Base-by-base conservation (phyloP, 2,329 filamentous ascomycete species). In the Canariomyces notabilis region DNA sequence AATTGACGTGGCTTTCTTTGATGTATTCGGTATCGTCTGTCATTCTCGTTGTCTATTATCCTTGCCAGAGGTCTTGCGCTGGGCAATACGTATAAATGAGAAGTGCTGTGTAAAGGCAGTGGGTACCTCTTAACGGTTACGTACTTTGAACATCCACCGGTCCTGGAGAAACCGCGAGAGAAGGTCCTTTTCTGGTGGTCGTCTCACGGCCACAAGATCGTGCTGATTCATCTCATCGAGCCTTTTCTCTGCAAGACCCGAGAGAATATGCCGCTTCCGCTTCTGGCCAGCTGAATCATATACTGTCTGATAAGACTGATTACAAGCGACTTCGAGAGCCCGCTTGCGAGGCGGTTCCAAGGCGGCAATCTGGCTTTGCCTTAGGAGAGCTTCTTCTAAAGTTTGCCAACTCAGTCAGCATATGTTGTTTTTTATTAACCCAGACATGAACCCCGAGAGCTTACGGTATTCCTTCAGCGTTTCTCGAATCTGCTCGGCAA, bases 1-100 rank as follows among this genome's bases (percentile, higher is more conserved):
- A 42, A 2, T 35, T 18, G 2, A 49, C n/a, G 16, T 46, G 26
- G n/a, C 20, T 34, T 12, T 42, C 38, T 14, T 43, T 33, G 35
- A 43, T 38, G 35, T 48, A 23, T n/a, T 42, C 32, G 22, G 38
- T 37, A 19, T 37, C 18, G 12, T 39, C 26, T 14, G 22, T 18
- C 5, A 42, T 29, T 19, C 20, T 29, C 18, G 32, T 41, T 8
- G 15, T 42, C 22, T 20, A 42, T 37, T 23, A 43, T 33, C 45
- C 45, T n/a, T n/a, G n/a, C n/a, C n/a, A 48, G 19, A 43, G 45
- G 35, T 48, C 29, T 15, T 43, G 45, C 5, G n/a, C n/a, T n/a
- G n/a, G n/a, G n/a, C n/a, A n/a, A n/a, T n/a, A n/a, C n/a, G n/a
- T n/a, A n/a, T n/a, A n/a, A n/a, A n/a, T n/a, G n/a, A n/a, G n/a